phyloP scores from a whole-genome alignment of 768 basidiomycete species.

The Boletus rufocinnamomeus region DNA sequence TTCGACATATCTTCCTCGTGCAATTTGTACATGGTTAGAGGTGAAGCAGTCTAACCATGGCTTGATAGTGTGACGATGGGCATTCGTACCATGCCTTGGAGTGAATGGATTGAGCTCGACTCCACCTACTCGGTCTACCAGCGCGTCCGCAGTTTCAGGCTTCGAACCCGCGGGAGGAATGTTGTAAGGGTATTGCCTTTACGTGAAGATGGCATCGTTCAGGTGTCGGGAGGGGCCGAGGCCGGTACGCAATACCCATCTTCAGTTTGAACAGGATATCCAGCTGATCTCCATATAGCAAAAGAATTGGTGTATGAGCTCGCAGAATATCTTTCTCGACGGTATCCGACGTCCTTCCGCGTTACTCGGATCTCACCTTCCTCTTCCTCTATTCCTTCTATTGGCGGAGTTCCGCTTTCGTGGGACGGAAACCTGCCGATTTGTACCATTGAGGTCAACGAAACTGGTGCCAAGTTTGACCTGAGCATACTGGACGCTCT shows the following conservation, averaged over 20 bases:
- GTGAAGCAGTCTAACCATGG: constrained; percentile 5
- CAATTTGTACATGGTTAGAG: background rate
- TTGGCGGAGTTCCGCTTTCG: constrained; percentile 32
- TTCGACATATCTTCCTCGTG: background rate
- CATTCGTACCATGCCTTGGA: constrained; percentile 65
- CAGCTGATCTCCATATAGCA: constrained; percentile 39
- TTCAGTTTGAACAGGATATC: background rate
- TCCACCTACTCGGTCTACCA: constrained; percentile 55
- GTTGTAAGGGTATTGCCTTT: constrained; percentile 48
- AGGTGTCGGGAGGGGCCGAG: constrained; percentile 31
- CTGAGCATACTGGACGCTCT: constrained; percentile 39
- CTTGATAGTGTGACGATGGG: constrained; percentile 64
- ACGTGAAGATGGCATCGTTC: constrained; percentile 42
- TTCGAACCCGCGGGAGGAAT: constrained; percentile 49
- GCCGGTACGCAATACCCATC: constrained; percentile 26
- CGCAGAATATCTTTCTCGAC: constrained; percentile 61
- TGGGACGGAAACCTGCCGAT: constrained; percentile 51
- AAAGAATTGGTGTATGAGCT: constrained; percentile 69
- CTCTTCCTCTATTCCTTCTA: constrained; percentile 14
- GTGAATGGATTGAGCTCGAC: constrained; percentile 76
- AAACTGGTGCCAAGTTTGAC: constrained; percentile 50
- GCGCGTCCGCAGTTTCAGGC: constrained; percentile 54
- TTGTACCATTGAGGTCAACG: constrained; percentile 50
- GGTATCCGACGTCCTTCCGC: constrained; percentile 60
- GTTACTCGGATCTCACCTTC: constrained; percentile 41